Conservation (phyloP, 805 yeast genomes). For the Candida peoriensis region DNA sequence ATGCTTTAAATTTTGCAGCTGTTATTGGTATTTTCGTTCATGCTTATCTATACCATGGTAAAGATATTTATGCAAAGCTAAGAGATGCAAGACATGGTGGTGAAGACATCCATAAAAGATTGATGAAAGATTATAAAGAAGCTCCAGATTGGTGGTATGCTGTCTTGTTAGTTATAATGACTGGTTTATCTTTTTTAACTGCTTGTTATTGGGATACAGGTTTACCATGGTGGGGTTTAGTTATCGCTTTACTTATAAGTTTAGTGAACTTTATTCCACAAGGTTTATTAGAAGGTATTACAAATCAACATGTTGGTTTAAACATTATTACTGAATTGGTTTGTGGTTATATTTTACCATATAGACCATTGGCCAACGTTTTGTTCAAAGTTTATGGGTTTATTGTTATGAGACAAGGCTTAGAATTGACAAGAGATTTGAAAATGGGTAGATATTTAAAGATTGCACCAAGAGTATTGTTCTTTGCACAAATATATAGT, state of each 20-base stretch:
- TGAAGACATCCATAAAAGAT: slow-evolving; percentile 41
- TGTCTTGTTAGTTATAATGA: slow-evolving; percentile 21
- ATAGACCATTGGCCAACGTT: slow-evolving; percentile 49
- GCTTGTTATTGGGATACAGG: slow-evolving; percentile 40
- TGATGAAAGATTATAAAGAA: slow-evolving; percentile 53
- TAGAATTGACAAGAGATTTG: slow-evolving; percentile 44
- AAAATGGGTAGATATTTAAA: slow-evolving; percentile 55
- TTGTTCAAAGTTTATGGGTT: slow-evolving; percentile 50
- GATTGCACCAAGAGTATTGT: slow-evolving; percentile 51
- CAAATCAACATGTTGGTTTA: slow-evolving; percentile 49
- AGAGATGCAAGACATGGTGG: slow-evolving; percentile 38
- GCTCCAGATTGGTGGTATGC: slow-evolving; percentile 57
- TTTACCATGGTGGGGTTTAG: slow-evolving; percentile 62
- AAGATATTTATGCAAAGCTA: slow-evolving; percentile 42
- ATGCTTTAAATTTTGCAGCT: slow-evolving; percentile 59
- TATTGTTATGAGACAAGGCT: slow-evolving; percentile 50
- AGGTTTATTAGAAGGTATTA: slow-evolving; percentile 52
- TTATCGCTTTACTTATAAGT: slow-evolving; percentile 48
- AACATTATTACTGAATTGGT: slow-evolving; percentile 56
- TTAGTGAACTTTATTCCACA: slow-evolving; percentile 52
- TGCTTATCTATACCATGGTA: slow-evolving; percentile 51
- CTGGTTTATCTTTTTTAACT: slow-evolving; percentile 27
- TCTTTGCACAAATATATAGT: slow-evolving; percentile 38
- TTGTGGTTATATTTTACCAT: slow-evolving; percentile 57
- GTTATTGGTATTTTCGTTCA: slow-evolving; percentile 57